Conservation (phyloP, 805 yeast species). For the Wickerhamiella siamensis region DNA sequence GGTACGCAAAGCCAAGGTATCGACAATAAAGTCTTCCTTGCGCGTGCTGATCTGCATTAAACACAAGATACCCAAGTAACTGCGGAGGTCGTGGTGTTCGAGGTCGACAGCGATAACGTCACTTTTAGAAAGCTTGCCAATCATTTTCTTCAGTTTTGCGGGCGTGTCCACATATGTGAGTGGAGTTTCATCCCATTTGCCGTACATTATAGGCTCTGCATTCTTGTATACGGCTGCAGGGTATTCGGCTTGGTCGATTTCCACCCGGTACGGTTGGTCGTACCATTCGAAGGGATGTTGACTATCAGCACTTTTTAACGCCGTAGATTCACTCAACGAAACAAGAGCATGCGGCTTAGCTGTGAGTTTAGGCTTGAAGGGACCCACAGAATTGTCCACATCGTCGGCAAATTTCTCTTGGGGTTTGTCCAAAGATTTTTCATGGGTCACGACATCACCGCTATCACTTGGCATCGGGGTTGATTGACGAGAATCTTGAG, state of each 20-base stretch:
- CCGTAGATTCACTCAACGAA: conserved; percentile 39
- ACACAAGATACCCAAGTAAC: conserved; percentile 82
- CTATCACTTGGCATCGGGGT: conserved; percentile 4
- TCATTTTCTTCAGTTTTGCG: conserved; percentile 39
- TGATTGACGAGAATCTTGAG: not conserved
- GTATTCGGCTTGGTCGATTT: conserved; percentile 56
- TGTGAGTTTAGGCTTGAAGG: conserved; percentile 63
- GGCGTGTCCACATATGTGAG: conserved; percentile 53
- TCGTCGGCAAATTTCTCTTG: conserved; percentile 33
- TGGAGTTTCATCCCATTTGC: conserved; percentile 28
- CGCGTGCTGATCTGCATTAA: conserved; percentile 83
- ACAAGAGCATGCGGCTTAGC: conserved; percentile 57
- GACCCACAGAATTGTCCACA: conserved; percentile 58
- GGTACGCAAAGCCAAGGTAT: conserved; percentile 65
- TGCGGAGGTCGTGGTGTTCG: conserved; percentile 87
- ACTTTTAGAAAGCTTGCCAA: conserved; percentile 35
- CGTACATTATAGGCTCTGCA: conserved; percentile 12
- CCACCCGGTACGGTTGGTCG: conserved; percentile 67
- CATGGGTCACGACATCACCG: conserved; percentile 17
- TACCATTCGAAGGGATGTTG: conserved; percentile 39
- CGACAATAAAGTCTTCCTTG: conserved; percentile 73
- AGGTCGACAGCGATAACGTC: conserved; percentile 79
- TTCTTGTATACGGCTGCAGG: conserved; percentile 44
- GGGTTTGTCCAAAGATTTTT: conserved; percentile 23
- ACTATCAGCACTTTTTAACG: conserved; percentile 24